A percentile compares a stretch with the other conserved stretches of the same genome.
Conservation (phyloP, 176 grass and related monocot species). For the Saccharum officinarum region DNA sequence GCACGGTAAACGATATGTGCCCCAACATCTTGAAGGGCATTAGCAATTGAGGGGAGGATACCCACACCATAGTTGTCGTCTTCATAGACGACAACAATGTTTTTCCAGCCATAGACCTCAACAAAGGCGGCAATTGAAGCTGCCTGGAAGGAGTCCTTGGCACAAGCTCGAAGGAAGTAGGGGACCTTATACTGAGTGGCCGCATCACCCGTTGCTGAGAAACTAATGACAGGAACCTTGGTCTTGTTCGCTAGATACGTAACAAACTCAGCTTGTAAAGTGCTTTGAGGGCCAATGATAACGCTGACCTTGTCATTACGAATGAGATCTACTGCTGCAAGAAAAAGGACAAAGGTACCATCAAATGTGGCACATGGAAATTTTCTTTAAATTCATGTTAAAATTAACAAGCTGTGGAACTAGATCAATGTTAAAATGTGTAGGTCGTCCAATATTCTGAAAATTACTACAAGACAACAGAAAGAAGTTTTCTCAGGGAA, state of each 20-base stretch:
- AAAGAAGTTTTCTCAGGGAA: not conserved
- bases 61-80: slow-evolving; percentile 51
- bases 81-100: slow-evolving; percentile 45
- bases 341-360: not conserved
- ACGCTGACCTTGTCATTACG: slow-evolving; percentile 29
- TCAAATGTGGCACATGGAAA: not conserved
- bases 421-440: not conserved
- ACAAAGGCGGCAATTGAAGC: slow-evolving; percentile 41
- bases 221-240: slow-evolving; percentile 49
- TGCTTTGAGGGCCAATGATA: slow-evolving; percentile 50
- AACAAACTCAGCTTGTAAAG: slow-evolving; percentile 48
- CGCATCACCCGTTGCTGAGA: slow-evolving; percentile 26
- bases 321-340: slow-evolving; percentile 57
- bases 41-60: slow-evolving; percentile 50
- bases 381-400: not conserved
- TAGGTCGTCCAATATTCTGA: not conserved
- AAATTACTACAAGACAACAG: not conserved
- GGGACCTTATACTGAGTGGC: slow-evolving; percentile 25
- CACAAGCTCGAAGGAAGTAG: slow-evolving; percentile 52
- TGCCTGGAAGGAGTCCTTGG: slow-evolving; percentile 49
- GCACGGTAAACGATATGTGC: slow-evolving; percentile 30
- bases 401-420: not conserved
- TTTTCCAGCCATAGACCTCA: slow-evolving; percentile 24
- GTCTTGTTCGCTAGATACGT: slow-evolving; percentile 40
- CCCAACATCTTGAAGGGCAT: slow-evolving; percentile 39